Conservation (phyloP, 2,329 filamentous ascomycete species). For the Alternaria triticina region DNA sequence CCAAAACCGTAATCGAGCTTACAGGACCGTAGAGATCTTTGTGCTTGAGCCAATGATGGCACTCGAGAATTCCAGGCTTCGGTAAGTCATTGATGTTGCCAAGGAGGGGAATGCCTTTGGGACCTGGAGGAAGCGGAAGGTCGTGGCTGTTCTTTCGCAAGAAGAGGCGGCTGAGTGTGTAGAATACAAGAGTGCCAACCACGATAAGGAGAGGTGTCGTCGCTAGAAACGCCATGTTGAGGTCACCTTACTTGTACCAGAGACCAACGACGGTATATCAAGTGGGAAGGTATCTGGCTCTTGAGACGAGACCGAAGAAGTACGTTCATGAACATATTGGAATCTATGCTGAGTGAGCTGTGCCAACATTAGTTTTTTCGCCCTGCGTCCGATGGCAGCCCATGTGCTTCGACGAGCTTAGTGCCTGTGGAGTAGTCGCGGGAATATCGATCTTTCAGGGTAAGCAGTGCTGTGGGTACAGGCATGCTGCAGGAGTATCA, state of each 20-base stretch:
- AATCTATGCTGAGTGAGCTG: background rate
- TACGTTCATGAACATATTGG: too few relatives aligned
- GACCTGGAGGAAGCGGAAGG: conserved; percentile 57
- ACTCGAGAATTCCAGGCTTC: conserved; percentile 44
- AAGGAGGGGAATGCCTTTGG: conserved; percentile 55
- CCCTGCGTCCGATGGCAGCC: background rate
- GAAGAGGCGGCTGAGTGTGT: background rate
- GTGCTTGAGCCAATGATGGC: conserved; percentile 53
- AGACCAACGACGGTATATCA: too few relatives aligned
- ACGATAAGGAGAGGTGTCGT: background rate
- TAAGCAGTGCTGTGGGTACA: background rate
- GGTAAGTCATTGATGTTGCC: conserved; percentile 61
- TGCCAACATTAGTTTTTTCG: background rate
- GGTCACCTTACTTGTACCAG: background rate
- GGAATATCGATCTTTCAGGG: background rate
- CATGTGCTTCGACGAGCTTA: background rate
- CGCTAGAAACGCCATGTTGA: background rate
- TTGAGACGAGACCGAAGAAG: too few relatives aligned
- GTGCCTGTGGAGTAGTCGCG: background rate
- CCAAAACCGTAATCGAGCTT: conserved; percentile 38
- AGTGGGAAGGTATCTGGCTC: rapidly evolving
- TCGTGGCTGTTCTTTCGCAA: background rate
- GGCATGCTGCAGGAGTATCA: background rate
- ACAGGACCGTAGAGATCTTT: conserved; percentile 47
- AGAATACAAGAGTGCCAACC: background rate